phyloP scores from a whole-genome alignment of 257 asterid species.

The Solanum habrochaites region DNA sequence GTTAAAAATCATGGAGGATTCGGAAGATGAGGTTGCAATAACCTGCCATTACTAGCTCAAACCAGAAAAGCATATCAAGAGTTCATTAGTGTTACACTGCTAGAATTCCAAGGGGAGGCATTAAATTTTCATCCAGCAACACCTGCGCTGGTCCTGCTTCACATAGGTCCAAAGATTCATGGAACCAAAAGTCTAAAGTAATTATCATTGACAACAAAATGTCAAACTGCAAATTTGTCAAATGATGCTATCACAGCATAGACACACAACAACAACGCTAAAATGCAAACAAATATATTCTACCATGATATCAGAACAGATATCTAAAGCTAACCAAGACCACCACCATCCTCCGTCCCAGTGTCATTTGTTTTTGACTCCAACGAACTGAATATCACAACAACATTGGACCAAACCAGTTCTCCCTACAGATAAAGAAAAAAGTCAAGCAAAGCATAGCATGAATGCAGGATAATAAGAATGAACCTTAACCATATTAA shows the following conservation, averaged over 20 bases:
- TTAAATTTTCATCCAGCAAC: not conserved
- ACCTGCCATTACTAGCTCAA: not conserved
- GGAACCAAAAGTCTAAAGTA: not conserved
- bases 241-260: not conserved
- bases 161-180: not conserved
- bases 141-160: not conserved
- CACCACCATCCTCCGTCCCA: not conserved
- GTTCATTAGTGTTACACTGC: not conserved
- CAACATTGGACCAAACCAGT: not conserved
- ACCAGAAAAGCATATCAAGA: not conserved
- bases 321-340: not conserved
- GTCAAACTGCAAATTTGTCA: not conserved
- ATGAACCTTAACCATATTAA: not conserved
- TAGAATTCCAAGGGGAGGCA: not conserved
- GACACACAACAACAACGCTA: not conserved
- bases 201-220: not conserved
- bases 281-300: not conserved
- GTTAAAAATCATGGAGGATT: not conserved
- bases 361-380: not conserved
- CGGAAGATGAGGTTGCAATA: not conserved
- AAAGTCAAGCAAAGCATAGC: not conserved
- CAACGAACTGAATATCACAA: not conserved
- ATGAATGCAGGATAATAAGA: not conserved
- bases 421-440: not conserved
- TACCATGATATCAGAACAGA: not conserved